These are phyloP conservation scores for Acanthamoeba lenticulata DNA, from an alignment of 208 protist genomes.

Conservation along the genomic window DNA sequence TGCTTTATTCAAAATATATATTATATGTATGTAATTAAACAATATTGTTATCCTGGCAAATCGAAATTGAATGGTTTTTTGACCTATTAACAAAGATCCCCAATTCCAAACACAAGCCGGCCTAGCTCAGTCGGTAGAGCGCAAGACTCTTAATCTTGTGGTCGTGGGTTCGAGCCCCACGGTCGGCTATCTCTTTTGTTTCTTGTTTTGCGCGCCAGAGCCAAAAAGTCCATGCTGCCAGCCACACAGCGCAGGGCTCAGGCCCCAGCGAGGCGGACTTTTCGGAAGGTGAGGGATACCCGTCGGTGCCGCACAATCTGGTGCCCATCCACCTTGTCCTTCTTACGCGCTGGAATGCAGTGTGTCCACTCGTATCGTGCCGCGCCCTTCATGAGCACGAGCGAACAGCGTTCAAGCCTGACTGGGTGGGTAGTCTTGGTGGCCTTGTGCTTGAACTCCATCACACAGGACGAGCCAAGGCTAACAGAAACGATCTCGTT, in stretches of 20 bases:
- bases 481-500: conserved; percentile 53
- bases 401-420: neutral
- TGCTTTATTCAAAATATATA: too few species aligned
- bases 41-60: too few species aligned
- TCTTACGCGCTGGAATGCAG: neutral
- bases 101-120: too few species aligned
- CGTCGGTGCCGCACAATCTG: neutral
- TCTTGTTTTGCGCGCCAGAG: too few species aligned
- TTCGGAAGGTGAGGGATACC: conserved; percentile 44
- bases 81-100: too few species aligned
- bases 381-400: conserved; percentile 23
- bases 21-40: too few species aligned
- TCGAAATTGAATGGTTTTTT: too few species aligned
- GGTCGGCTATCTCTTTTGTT: too few species aligned
- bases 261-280: neutral
- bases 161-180: too few species aligned
- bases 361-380: conserved; percentile 45
- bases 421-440: neutral
- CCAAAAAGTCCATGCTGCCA: neutral
- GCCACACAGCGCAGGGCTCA: neutral
- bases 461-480: conserved; percentile 38
- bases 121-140: too few species aligned
- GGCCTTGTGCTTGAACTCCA: conserved; percentile 56
- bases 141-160: too few species aligned
- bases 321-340: conserved; percentile 43